Percentiles rank a stretch among this genome's conserved stretches.
phyloP scores from a whole-genome alignment of 2,329 filamentous ascomycete species.

The Ascochyta clinopodiicola region DNA sequence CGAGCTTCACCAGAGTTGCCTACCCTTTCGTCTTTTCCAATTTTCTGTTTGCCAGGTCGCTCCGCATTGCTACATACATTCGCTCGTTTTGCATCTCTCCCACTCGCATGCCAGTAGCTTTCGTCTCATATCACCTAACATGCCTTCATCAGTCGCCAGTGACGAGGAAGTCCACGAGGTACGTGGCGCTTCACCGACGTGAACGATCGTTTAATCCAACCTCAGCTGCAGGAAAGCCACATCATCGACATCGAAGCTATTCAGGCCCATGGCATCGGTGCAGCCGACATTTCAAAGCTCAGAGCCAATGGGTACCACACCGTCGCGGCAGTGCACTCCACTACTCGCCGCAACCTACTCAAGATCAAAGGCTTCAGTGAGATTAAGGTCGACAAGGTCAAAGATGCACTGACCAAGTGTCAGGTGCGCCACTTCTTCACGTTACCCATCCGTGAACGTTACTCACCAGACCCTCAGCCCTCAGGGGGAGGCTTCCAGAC shows the following conservation, averaged over 20 bases:
- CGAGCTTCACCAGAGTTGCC: neutral
- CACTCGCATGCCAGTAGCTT: neutral
- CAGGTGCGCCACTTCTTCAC: constrained; percentile 48
- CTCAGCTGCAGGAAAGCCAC: constrained; percentile 53
- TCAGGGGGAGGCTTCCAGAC: constrained; percentile 68
- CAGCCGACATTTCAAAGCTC: constrained; percentile 69
- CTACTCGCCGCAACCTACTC: constrained; percentile 65
- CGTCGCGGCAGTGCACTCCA: constrained; percentile 65
- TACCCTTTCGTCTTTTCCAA: constrained; percentile 12
- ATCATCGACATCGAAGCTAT: constrained; percentile 72
- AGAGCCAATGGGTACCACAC: constrained; percentile 69
- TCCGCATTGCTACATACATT: neutral
- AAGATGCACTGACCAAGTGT: constrained; percentile 69
- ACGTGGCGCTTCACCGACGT: constrained; percentile 9
- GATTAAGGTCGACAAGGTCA: constrained; percentile 74
- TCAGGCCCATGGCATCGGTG: constrained; percentile 70
- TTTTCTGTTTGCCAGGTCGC: neutral
- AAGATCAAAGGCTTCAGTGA: constrained; percentile 76
- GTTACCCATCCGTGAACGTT: neutral
- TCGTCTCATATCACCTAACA: constrained; percentile 1
- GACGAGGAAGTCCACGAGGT: constrained; percentile 61
- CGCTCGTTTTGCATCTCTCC: constrained; percentile 13
- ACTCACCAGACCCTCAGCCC: constrained; percentile 53
- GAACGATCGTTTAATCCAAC: neutral
- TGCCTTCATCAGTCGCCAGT: constrained; percentile 58